These are phyloP conservation scores for Xylaria castorea DNA, from an alignment of 495 filamentous ascomycete genomes.

Conservation along the genomic window DNA sequence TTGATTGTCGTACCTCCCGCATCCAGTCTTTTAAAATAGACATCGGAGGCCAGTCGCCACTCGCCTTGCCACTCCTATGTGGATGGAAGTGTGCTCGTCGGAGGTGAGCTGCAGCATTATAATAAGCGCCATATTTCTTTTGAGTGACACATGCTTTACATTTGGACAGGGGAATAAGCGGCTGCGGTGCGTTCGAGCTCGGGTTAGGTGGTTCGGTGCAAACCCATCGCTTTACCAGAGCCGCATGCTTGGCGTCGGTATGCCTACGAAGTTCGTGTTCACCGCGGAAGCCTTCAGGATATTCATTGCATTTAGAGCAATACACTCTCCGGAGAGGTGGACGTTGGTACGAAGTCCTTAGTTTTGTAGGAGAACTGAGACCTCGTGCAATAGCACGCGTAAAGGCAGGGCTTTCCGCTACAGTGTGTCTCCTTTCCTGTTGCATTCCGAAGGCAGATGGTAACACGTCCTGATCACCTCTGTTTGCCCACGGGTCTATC, in stretches of 20 bases:
- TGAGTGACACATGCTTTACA: slow-evolving; percentile 85
- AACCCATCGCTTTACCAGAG: slow-evolving; percentile 78
- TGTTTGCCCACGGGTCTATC: slow-evolving; percentile 47
- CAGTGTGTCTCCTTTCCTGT: slow-evolving; percentile 53
- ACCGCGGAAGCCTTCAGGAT: slow-evolving; percentile 89
- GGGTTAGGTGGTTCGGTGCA: slow-evolving; percentile 58
- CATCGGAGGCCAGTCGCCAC: slow-evolving; percentile 86
- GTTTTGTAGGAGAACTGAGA: slow-evolving; percentile 60
- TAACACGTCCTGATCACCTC: slow-evolving; percentile 35
- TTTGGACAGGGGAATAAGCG: slow-evolving; percentile 73
- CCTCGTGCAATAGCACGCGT: slow-evolving; percentile 45
- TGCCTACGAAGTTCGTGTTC: slow-evolving; percentile 93
- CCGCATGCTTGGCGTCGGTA: slow-evolving; percentile 78
- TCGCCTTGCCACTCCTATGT: slow-evolving; percentile 81
- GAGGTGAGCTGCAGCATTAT: slow-evolving; percentile 94
- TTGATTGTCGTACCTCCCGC: slow-evolving; percentile 67
- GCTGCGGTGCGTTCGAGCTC: slow-evolving; percentile 53
- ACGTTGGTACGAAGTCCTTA: slow-evolving; percentile 74
- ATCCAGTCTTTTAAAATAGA: slow-evolving; percentile 86
- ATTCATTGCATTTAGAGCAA: slow-evolving; percentile 78
- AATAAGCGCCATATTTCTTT: slow-evolving; percentile 93
- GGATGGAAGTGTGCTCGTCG: slow-evolving; percentile 86
- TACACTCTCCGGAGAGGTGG: slow-evolving; percentile 78
- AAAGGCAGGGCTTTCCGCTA: slow-evolving; percentile 55
- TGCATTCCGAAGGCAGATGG: slow-evolving; percentile 44